Evolutionary conservation across 2,329 filamentous ascomycete genomes (phyloP).

Genomic region (Neonectria neomacrospora): DNA sequence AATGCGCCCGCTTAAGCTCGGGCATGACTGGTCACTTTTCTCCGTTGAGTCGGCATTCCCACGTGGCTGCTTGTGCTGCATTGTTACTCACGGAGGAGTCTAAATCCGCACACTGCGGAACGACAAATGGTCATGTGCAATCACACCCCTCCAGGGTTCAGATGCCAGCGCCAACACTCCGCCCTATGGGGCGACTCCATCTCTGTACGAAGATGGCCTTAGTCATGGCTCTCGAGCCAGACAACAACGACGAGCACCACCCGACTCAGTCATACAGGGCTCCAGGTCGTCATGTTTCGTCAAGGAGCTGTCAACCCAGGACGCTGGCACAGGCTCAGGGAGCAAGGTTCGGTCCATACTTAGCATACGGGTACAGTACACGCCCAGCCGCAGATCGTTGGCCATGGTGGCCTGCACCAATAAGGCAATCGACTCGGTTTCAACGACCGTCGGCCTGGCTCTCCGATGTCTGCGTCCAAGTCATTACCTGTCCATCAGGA

Average conservation of each 20-base stretch:
- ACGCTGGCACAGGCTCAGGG: neutral
- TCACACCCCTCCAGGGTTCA: conserved; percentile 13
- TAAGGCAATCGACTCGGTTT: neutral
- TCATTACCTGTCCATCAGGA: conserved; percentile 4
- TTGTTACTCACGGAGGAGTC: conserved; percentile 15
- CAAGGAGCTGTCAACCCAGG: neutral
- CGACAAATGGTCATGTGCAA: conserved; percentile 19
- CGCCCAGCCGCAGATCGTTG: neutral
- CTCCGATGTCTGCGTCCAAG: neutral
- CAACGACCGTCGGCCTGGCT: neutral
- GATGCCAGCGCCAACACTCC: conserved; percentile 7
- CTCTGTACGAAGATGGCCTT: neutral
- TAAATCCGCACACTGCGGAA: conserved; percentile 35
- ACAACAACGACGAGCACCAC: neutral
- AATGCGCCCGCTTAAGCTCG: conserved; percentile 3
- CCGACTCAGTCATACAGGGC: neutral
- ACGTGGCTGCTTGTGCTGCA: conserved; percentile 41
- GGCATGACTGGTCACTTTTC: conserved; percentile 41
- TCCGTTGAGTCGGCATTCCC: conserved; percentile 36
- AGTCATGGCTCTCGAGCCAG: conserved; percentile 1
- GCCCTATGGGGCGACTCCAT: conserved; percentile 21
- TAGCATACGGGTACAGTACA: neutral
- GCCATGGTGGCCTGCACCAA: neutral
- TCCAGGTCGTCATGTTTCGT: neutral
- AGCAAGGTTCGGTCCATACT: neutral